Evolutionary conservation across 352 stramenopile genomes (phyloP).

Genomic region (Phytophthora sansomeana): DNA sequence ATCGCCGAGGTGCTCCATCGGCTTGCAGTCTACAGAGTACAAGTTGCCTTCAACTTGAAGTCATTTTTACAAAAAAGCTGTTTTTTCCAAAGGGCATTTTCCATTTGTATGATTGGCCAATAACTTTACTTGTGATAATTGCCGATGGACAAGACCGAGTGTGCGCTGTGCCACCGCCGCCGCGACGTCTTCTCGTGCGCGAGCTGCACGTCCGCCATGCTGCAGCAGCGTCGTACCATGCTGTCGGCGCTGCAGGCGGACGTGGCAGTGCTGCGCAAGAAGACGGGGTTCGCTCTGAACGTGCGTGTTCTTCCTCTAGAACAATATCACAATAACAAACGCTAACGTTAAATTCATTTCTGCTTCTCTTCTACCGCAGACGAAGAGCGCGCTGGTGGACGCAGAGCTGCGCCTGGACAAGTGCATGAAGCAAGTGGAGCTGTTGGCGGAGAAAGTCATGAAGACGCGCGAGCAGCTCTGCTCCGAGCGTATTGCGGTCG

Average conservation of each 20-base stretch:
- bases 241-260: slow-evolving; percentile 76
- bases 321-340: slow-evolving; percentile 3
- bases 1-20: slow-evolving; percentile 24
- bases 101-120: too few species aligned
- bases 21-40: too few species aligned
- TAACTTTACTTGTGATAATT: too few species aligned
- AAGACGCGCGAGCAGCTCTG: slow-evolving; percentile 75
- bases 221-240: slow-evolving; percentile 85
- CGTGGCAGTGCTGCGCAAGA: slow-evolving; percentile 82
- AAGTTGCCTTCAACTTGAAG: slow-evolving; percentile 8
- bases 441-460: slow-evolving; percentile 69
- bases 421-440: slow-evolving; percentile 67
- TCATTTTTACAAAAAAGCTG: too few species aligned
- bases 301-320: slow-evolving; percentile 35
- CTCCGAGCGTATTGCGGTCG: slow-evolving; percentile 66
- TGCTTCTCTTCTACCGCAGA: slow-evolving; percentile 34
- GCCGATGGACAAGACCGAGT: slow-evolving; percentile 59
- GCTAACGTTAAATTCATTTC: background rate
- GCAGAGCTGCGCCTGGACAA: slow-evolving; percentile 57
- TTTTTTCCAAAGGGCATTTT: too few species aligned
- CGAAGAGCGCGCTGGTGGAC: slow-evolving; percentile 58
- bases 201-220: slow-evolving; percentile 67
- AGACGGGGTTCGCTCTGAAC: slow-evolving; percentile 72
- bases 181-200: slow-evolving; percentile 67
- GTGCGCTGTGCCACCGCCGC: slow-evolving; percentile 60